Evolutionary conservation across 177 flowering plant species (phyloP), one percentile per base, ranked within the genome.

Genomic region (Telopea speciosissima): DNA sequence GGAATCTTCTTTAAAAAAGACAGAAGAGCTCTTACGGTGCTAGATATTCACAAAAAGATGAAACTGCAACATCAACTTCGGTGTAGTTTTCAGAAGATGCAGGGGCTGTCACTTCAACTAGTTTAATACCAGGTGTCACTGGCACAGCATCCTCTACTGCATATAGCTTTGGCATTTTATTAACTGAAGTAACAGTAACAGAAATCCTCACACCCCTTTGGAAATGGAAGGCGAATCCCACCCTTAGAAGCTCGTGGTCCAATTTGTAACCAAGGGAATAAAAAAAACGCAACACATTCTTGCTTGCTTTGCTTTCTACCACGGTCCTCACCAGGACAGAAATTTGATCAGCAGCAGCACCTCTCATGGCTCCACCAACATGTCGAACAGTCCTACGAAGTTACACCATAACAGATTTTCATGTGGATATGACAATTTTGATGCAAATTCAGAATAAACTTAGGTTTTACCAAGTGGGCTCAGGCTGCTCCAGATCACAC

Each of bases 31-130:
- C 96, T 89, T 85, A 95, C 99, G 99, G 99, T 52, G 99, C 99
- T 80, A 95, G 99, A 79, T 89, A 87, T 87, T 95, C 98, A 73
- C 90, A n/a, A 95, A 62, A 93, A 93, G 99, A 89, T 33, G 97
- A 86, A 65, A 95, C 70, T 21, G 96, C 88, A 4, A 92, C 83
- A 66, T 59, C 96, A 65, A 95, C 96, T 77, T 95, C 97, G 68
- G 79, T 68, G 69, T 95, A 95, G 68, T 85, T 95, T 49, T 95
- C 94, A 52, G 93, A 81, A 8, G 90, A 62, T 25, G 98, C 97
- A 58, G 96, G 97, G 63, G 99, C 94, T 1, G 96, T 89, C 61
- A 93, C 96, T 84, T 95, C 97, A 45, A 95, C 97, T 67, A 95
- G 65, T 77, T 95, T 97, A 63, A 95, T 87, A 22, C 97, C 99